Evolutionary conservation across 371 early-diverging fungal genomes (phyloP).

Genomic region (Mucor racemosus): DNA sequence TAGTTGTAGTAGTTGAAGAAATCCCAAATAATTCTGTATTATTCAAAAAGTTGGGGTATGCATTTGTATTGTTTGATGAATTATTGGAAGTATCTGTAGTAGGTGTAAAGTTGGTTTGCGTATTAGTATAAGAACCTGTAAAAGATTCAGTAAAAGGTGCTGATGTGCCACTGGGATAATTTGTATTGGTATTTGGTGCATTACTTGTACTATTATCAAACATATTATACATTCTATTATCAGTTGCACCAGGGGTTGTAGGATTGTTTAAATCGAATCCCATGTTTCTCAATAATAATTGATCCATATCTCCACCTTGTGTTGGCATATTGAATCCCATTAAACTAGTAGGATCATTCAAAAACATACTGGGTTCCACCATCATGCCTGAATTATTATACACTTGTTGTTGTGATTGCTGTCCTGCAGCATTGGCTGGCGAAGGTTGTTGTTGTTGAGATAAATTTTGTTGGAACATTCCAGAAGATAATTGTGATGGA

Average conservation of each 20-base stretch:
- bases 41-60: conserved; percentile 28
- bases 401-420: conserved; percentile 4
- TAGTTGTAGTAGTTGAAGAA: conserved; percentile 13
- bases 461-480: conserved; percentile 27
- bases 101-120: not conserved
- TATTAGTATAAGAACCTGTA: not conserved
- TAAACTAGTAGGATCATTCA: conserved; percentile 29
- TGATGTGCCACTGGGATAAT: not conserved
- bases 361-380: conserved; percentile 32
- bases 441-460: conserved; percentile 11
- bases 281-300: conserved; percentile 35
- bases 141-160: not conserved
- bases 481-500: conserved; percentile 24
- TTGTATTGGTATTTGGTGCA: conserved; percentile 3
- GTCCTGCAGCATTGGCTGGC: conserved; percentile 19
- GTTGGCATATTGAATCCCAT: conserved; percentile 24
- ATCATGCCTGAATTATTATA: conserved; percentile 28
- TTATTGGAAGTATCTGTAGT: not conserved
- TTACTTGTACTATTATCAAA: conserved; percentile 7
- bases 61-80: not conserved
- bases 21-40: conserved; percentile 21
- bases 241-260: not conserved
- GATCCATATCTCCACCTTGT: conserved; percentile 31
- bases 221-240: conserved; percentile 25
- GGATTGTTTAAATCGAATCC: conserved; percentile 30